Evolutionary conservation across 2,329 filamentous ascomycete genomes (phyloP).

Genomic region (Didymella pomorum): DNA sequence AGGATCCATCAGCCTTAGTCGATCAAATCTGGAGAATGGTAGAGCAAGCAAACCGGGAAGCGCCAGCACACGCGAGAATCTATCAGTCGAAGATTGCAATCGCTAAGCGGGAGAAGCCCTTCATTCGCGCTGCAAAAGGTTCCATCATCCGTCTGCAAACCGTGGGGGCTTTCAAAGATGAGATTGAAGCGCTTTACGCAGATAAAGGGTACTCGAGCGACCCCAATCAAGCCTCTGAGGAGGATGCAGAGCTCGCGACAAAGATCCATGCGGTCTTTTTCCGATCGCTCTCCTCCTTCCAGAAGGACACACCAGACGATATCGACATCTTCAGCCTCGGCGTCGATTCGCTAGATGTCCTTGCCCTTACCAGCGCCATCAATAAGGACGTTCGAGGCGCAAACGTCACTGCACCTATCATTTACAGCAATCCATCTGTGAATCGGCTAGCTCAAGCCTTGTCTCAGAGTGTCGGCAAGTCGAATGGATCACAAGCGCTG

Average conservation of each 20-base stretch:
- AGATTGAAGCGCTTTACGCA: constrained; percentile 35
- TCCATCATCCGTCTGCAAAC: constrained; percentile 34
- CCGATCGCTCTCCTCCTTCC: neutral
- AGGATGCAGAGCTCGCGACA: neutral
- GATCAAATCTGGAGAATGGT: constrained; percentile 37
- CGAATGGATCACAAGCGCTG: neutral
- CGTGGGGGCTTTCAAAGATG: constrained; percentile 28
- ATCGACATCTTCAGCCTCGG: constrained; percentile 28
- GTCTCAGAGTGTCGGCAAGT: neutral
- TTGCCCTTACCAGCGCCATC: constrained; percentile 22
- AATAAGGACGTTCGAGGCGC: constrained; percentile 19
- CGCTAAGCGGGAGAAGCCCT: constrained; percentile 19
- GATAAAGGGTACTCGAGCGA: constrained; percentile 13
- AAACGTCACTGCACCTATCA: neutral
- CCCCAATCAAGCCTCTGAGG: neutral
- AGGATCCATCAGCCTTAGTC: constrained; percentile 19
- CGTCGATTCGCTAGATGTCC: constrained; percentile 29
- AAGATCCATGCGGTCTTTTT: constrained; percentile 5
- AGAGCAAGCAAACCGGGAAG: constrained; percentile 28
- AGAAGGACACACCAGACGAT: constrained; percentile 2
- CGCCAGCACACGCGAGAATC: constrained; percentile 37
- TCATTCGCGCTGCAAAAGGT: constrained; percentile 36
- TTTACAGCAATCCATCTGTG: constrained; percentile 15
- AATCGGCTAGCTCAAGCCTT: constrained; percentile 6
- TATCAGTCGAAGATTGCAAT: constrained; percentile 26